Evolutionary conservation across 2,329 filamentous ascomycete genomes (phyloP), one percentile per base, ranked within the genome.

Genomic region (Epichloe typhina): DNA sequence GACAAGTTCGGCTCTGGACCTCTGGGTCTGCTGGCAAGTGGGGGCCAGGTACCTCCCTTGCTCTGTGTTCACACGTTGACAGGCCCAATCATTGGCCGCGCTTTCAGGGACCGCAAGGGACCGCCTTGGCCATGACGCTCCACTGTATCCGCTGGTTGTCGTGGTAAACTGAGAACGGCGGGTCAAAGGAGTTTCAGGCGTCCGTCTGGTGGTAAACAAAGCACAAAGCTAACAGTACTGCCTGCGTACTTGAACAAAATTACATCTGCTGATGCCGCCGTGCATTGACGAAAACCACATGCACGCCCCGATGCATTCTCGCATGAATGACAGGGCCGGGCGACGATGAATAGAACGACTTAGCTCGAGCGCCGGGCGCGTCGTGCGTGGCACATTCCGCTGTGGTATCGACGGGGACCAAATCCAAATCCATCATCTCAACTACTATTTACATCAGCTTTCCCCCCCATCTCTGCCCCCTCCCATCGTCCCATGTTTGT

Each of bases 61-160:
- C 23, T 26, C 13, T 31, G 31, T 1, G 19, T 19, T 3, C 3
- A 9, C 26, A 31, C 26, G 26, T 9, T 8, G 0, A 31, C 7
- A 31, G 2, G 26, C 26, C 26, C 26, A 31, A 8, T 31, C 26
- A 31, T 31, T 31, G 26, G 26, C 26, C 7, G 26, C 7, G 26
- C 26, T 31, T 9, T 33, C 43, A 45, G 19, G 19, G 19, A 19
- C 19, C 19, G 19, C 19, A 19, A 19, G 19, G 19, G 19, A 19
- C 19, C 13, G 40, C 19, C 41, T 26, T 37, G 40, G 21, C 31
- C 13, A 33, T 9, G 37, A 13, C 38, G 23, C 37, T 42, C 46
- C 46, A 48, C 40, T 33, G 33, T 35, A 8, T 33, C 53, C 56
- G 51, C 56, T 55, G 56, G 57, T 56, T 56, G 52, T 58, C 52